phyloP scores from a whole-genome alignment of 768 basidiomycete species.

The Suillus weaverae region DNA sequence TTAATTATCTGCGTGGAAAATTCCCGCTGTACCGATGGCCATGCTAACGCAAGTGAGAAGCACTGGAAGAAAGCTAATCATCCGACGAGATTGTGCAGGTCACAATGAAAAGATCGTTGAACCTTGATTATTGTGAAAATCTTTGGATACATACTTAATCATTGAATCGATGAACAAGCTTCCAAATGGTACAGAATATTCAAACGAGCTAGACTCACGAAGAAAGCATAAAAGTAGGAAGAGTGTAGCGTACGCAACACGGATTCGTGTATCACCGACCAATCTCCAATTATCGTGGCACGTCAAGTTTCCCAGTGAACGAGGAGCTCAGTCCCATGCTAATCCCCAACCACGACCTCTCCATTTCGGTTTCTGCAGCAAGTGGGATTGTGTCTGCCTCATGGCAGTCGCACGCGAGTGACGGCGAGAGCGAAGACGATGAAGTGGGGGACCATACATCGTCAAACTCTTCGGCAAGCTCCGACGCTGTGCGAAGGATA shows the following conservation, averaged over 20 bases:
- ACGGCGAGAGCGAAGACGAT: neutral
- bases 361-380: neutral
- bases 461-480: conserved; percentile 17
- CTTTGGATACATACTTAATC: neutral
- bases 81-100: neutral
- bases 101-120: neutral
- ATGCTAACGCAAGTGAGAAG: neutral
- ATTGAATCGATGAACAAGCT: neutral
- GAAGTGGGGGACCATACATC: conserved; percentile 6
- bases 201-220: neutral
- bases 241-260: neutral
- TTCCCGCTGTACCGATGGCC: neutral
- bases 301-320: conserved; percentile 9
- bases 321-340: conserved; percentile 19
- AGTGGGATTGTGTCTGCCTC: neutral
- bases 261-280: neutral
- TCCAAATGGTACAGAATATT: neutral
- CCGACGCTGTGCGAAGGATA: conserved; percentile 24
- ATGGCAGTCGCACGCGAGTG: neutral
- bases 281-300: neutral
- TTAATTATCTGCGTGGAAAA: neutral
- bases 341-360: conserved; percentile 22
- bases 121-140: neutral
- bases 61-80: neutral
- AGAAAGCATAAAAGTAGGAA: neutral